phyloP scores from a whole-genome alignment of 345 rosid species.

The Populus alba region DNA sequence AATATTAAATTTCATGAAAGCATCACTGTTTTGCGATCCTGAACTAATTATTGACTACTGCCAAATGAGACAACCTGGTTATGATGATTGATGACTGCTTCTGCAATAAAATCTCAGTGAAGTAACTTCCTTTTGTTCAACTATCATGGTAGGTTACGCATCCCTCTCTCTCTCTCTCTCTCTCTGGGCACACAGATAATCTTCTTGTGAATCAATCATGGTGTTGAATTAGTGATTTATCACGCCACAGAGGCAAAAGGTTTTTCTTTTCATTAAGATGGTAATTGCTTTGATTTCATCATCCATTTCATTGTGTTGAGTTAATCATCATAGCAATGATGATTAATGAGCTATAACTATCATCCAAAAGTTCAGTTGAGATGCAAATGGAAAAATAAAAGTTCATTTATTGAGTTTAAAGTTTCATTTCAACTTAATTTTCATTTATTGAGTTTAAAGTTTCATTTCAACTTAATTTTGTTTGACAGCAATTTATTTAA shows the following conservation, averaged over 20 bases:
- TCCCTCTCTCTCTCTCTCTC: background rate
- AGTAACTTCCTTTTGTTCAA: conserved; percentile 1
- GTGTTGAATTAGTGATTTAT: background rate
- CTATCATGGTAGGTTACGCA: conserved; percentile 12
- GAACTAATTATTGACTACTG: conserved; percentile 19
- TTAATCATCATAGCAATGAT: background rate
- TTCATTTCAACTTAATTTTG: too few relatives aligned
- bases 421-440: too few relatives aligned
- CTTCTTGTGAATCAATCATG: conserved; percentile 8
- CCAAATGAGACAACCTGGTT: conserved; percentile 26
- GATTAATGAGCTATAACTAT: background rate
- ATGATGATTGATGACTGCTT: conserved; percentile 13
- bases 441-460: background rate
- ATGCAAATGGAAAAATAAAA: background rate
- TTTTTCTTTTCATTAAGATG: background rate
- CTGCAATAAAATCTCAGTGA: conserved; percentile 17
- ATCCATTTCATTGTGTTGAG: background rate
- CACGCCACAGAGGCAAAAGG: background rate
- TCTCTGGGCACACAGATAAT: background rate
- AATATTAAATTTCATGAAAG: too few relatives aligned
- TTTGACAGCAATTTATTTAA: too few relatives aligned
- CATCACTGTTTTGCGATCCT: background rate
- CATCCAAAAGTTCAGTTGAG: background rate
- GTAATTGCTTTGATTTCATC: background rate
- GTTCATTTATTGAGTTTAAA: background rate